Percentiles rank a stretch among this genome's conserved stretches.
phyloP scores from a whole-genome alignment of 148 eudicot species.

The Camellia sinensis region DNA sequence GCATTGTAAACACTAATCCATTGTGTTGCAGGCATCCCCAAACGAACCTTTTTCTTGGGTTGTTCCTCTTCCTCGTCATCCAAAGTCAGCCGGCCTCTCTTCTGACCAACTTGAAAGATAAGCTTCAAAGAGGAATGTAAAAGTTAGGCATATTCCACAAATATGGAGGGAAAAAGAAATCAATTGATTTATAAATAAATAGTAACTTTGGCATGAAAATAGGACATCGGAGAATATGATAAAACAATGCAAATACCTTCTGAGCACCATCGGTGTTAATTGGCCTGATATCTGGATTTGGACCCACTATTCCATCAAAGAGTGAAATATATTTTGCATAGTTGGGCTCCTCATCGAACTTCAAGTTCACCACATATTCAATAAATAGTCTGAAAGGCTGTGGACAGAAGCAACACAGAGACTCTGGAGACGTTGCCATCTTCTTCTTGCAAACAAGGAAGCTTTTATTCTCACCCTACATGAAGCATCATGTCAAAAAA shows the following conservation, averaged over 20 bases:
- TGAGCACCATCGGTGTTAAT: slow-evolving; percentile 80
- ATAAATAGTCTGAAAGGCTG: slow-evolving; percentile 61
- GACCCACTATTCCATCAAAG: slow-evolving; percentile 73
- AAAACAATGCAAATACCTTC: slow-evolving; percentile 44
- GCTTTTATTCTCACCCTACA: slow-evolving; percentile 75
- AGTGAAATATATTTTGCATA: slow-evolving; percentile 75
- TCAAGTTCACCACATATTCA: slow-evolving; percentile 69
- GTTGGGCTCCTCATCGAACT: slow-evolving; percentile 77
- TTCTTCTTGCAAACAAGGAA: slow-evolving; percentile 88
- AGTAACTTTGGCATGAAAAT: not conserved
- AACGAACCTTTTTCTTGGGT: slow-evolving; percentile 68
- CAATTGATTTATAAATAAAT: not conserved
- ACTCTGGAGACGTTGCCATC: slow-evolving; percentile 78
- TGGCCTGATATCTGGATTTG: slow-evolving; percentile 69
- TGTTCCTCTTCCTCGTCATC: slow-evolving; percentile 69
- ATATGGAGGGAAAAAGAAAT: not conserved
- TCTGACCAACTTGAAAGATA: slow-evolving; percentile 68
- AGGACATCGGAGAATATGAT: not conserved
- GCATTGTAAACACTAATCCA: slow-evolving; percentile 83
- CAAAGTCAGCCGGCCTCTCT: slow-evolving; percentile 57
- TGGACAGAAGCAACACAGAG: slow-evolving; percentile 61
- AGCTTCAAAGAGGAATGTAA: slow-evolving; percentile 34
- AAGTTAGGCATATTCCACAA: slow-evolving; percentile 7
- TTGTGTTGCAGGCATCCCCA: slow-evolving; percentile 83
- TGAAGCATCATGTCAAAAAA: slow-evolving; percentile 16